Conservation (phyloP, 2,329 filamentous ascomycete species). For the Xylariaceae sp. region DNA sequence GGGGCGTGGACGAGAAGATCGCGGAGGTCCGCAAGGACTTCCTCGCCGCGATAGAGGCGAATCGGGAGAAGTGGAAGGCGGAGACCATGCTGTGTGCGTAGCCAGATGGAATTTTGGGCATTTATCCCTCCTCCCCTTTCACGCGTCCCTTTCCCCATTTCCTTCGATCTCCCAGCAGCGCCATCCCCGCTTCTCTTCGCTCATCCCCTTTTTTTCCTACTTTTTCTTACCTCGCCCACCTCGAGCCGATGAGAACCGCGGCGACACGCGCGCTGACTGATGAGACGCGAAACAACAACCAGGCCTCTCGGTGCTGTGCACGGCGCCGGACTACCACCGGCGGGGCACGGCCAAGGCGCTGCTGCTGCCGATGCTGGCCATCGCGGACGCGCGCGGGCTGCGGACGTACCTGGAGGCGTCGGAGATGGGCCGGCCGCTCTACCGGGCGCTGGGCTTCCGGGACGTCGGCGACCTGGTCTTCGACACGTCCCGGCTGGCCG, state of each 20-base stretch:
- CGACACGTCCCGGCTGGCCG: conserved; percentile 14
- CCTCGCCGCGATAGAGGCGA: conserved; percentile 19
- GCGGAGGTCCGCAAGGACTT: conserved; percentile 20
- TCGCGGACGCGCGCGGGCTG: conserved; percentile 26
- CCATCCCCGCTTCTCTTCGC: too few relatives aligned
- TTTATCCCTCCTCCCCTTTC: too few relatives aligned
- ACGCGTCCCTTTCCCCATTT: too few relatives aligned
- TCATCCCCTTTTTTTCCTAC: background rate
- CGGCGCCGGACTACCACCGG: conserved; percentile 26
- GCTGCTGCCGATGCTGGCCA: conserved; percentile 26
- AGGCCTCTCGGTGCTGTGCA: conserved; percentile 30
- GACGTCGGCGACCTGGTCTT: conserved; percentile 24
- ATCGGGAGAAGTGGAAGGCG: conserved; percentile 23
- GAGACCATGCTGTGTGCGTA: conserved; percentile 27
- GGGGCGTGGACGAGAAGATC: too few relatives aligned
- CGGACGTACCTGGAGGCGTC: conserved; percentile 32
- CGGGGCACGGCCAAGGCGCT: conserved; percentile 28
- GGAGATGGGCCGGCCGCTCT: conserved; percentile 26
- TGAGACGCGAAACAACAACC: background rate
- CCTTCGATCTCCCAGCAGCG: too few relatives aligned
- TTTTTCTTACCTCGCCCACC: background rate
- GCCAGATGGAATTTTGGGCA: too few relatives aligned
- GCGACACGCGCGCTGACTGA: conserved; percentile 1
- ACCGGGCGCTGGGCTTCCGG: conserved; percentile 30
- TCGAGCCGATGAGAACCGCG: background rate